phyloP scores from a whole-genome alignment of 1,284 basidiomycete genomes.

The Cystobasidiaceae sp. region DNA sequence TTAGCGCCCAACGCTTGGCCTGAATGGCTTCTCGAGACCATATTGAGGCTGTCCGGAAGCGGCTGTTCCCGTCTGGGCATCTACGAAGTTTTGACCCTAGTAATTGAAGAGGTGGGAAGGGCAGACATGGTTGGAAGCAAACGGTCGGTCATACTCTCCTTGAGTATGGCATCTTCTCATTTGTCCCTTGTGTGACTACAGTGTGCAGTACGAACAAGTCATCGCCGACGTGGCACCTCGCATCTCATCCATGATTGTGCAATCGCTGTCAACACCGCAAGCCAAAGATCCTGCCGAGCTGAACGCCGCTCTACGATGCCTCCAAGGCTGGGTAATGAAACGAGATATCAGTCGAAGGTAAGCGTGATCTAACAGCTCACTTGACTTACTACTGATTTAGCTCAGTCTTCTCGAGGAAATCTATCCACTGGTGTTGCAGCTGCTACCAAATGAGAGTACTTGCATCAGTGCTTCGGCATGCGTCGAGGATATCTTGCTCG shows the following conservation, averaged over 20 bases:
- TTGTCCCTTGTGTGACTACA: too few species aligned
- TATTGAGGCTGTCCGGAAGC: slow-evolving; percentile 35
- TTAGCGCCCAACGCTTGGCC: slow-evolving; percentile 34
- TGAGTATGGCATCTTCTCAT: too few species aligned
- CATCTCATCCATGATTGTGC: slow-evolving; percentile 31
- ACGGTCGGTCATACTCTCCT: slow-evolving; percentile 37
- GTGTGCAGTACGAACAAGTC: slow-evolving; percentile 33
- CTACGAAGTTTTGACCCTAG: slow-evolving; percentile 38
- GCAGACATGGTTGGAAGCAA: slow-evolving; percentile 40
- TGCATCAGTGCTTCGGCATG: slow-evolving; percentile 34
- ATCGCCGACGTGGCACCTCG: slow-evolving; percentile 30
- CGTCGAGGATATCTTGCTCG: slow-evolving; percentile 40
- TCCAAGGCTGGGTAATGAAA: slow-evolving; percentile 9
- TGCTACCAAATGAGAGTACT: slow-evolving; percentile 29
- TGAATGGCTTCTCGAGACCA: slow-evolving; percentile 41
- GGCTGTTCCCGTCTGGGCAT: slow-evolving; percentile 35
- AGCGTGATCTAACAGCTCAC: too few species aligned
- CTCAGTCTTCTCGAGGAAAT: slow-evolving; percentile 37
- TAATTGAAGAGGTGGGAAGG: slow-evolving; percentile 41
- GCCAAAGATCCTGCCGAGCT: slow-evolving; percentile 36
- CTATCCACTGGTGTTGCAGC: slow-evolving; percentile 38
- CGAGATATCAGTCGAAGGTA: slow-evolving; percentile 19
- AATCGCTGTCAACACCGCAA: slow-evolving; percentile 33
- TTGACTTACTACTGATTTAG: too few species aligned
- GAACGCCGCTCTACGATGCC: slow-evolving; percentile 30